A percentile compares a stretch with the other conserved stretches of the same genome.
Evolutionary conservation across 768 basidiomycete genomes (phyloP).

Genomic region (Serendipita sp.): DNA sequence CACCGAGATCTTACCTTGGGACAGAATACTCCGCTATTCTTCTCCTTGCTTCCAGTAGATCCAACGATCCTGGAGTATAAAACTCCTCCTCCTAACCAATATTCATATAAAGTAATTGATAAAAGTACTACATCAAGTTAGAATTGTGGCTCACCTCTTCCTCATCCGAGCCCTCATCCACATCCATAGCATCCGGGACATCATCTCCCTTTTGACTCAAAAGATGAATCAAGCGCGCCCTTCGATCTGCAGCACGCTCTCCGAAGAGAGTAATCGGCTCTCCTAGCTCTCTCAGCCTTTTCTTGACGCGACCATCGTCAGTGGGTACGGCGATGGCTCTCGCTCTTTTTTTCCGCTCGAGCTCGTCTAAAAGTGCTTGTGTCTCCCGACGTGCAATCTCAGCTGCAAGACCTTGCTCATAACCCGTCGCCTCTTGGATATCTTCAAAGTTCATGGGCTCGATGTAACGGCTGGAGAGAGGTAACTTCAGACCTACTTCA

Average conservation of each 20-base stretch:
- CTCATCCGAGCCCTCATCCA: constrained; percentile 39
- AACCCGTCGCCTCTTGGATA: constrained; percentile 3
- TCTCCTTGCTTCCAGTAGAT: constrained; percentile 70
- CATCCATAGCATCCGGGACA: constrained; percentile 30
- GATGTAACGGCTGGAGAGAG: not conserved
- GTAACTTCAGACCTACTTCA: not conserved
- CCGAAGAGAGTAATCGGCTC: constrained; percentile 97
- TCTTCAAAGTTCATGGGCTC: constrained; percentile 1
- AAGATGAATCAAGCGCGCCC: constrained; percentile 90
- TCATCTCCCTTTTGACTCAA: constrained; percentile 87
- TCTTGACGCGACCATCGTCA: constrained; percentile 85
- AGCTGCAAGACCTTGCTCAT: constrained; percentile 12
- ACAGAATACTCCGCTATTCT: constrained; percentile 86
- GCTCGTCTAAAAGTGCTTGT: constrained; percentile 77
- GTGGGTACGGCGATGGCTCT: constrained; percentile 90
- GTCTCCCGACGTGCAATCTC: constrained; percentile 28
- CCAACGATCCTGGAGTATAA: constrained; percentile 80
- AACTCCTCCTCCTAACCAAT: constrained; percentile 71
- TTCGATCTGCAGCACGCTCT: constrained; percentile 87
- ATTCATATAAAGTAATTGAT: constrained; percentile 3
- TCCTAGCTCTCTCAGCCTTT: constrained; percentile 77
- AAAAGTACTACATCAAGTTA: constrained; percentile 4
- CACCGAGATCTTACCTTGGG: constrained; percentile 50
- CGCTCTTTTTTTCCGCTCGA: constrained; percentile 95
- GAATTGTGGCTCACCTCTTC: constrained; percentile 39